Base-by-base conservation (phyloP, 2,329 filamentous ascomycete species). In the Raffaelea albimanens region DNA sequence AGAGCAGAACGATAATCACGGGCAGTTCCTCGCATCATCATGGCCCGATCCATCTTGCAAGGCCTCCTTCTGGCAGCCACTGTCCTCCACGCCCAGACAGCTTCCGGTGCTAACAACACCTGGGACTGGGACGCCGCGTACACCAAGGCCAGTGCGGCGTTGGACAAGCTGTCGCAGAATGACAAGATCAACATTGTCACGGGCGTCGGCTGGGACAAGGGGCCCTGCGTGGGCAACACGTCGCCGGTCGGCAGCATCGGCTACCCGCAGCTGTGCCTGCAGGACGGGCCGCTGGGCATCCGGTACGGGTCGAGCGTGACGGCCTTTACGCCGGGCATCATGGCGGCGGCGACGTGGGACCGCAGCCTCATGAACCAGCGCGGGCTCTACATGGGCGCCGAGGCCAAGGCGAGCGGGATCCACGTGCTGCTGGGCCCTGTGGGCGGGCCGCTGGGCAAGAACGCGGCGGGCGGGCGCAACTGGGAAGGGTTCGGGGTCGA, bases 161-260 rank as follows among this genome's bases (percentile, higher is more conserved):
- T 94, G 4, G 70, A 71, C 31, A 76, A 78, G 59, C 82, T 94
- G 70, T 84, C 79, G 11, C 69, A 87, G 41, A 67, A 77, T 3
- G 86, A 93, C 61, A 94, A 93, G 65, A 76, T 91, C 57, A 85
- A 83, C 58, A 73, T 93, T 50, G 88, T 86, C 4, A 86, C 84
- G 0, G 87, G 87, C 13, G 76, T 80, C 3, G 86, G 87, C 20
- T 90, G 85, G 85, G 69, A 34, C 21, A 76, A 78, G 44, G 83
- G 83, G 58, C 41, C 56, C n/a, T 67, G 65, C 47, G 60, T 64
- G 4, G 65, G 66, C 16, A 61, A 60, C 36, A 63, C 62, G 8
- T 62, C 61, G 3, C 67, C 75, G 14, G 69, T 81, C 40, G 75
- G 76, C 0, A 64, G 76, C 42, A 63, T 82, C 4, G 72, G 71